Percentiles rank a stretch among this genome's conserved stretches.
These are phyloP conservation scores for Microthyrium microscopicum DNA, from an alignment of 2,329 filamentous ascomycete species.

Conservation along the genomic window DNA sequence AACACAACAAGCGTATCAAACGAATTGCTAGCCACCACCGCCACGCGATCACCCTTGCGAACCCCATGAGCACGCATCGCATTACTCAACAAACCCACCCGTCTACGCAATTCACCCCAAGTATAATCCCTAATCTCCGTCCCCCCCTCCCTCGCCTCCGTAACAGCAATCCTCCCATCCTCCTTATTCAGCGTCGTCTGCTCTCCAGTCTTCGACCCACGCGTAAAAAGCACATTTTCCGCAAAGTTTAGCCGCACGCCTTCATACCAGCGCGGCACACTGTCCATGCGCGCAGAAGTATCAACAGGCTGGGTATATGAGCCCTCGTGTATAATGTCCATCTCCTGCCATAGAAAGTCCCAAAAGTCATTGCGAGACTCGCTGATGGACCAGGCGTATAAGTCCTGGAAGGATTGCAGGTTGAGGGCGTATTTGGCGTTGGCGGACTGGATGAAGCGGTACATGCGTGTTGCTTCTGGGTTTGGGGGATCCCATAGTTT, in stretches of 20 bases:
- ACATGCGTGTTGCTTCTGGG: slow-evolving; percentile 27
- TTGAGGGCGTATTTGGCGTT: slow-evolving; percentile 41
- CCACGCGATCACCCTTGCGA: slow-evolving; percentile 54
- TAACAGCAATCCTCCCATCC: slow-evolving; percentile 52
- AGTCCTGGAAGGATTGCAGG: slow-evolving; percentile 48
- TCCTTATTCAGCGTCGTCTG: slow-evolving; percentile 47
- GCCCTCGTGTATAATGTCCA: slow-evolving; percentile 47
- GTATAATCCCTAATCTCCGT: slow-evolving; percentile 37
- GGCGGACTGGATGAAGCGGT: slow-evolving; percentile 35
- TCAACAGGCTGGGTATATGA: slow-evolving; percentile 44
- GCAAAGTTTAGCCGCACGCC: slow-evolving; percentile 61
- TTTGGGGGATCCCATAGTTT: slow-evolving; percentile 31
- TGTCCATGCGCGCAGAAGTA: slow-evolving; percentile 50
- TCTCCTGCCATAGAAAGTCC: slow-evolving; percentile 42
- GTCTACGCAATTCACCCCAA: slow-evolving; percentile 47
- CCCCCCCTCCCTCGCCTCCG: slow-evolving; percentile 54
- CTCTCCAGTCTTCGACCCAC: slow-evolving; percentile 17
- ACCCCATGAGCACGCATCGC: slow-evolving; percentile 53
- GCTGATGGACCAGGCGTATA: slow-evolving; percentile 52
- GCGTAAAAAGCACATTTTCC: slow-evolving; percentile 59
- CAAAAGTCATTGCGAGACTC: slow-evolving; percentile 47
- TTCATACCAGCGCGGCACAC: slow-evolving; percentile 60
- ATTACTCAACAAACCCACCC: slow-evolving; percentile 42
- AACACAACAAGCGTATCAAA: slow-evolving; percentile 58
- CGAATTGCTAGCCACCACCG: slow-evolving; percentile 58